Conservation (phyloP, 345 rosid genomes). For the Populus davidiana region DNA sequence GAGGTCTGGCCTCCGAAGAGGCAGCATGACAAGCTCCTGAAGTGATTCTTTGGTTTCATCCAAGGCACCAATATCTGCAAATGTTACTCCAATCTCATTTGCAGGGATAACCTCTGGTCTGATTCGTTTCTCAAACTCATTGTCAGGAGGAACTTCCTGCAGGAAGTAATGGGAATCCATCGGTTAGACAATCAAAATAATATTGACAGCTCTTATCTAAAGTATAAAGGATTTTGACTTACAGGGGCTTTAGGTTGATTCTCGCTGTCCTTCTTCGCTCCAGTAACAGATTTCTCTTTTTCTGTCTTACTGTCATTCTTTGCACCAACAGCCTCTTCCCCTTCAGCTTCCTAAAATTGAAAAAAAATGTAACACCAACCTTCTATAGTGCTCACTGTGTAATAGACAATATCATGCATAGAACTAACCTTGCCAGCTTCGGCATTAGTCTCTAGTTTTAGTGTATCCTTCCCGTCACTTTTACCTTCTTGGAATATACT, state of each 20-base stretch:
- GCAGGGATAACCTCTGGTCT: constrained; percentile 99
- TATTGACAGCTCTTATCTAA: neutral
- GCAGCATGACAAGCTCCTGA: constrained; percentile 98
- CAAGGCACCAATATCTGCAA: constrained; percentile 86
- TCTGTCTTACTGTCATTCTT: constrained; percentile 65
- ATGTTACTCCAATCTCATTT: constrained; percentile 90
- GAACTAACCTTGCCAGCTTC: constrained; percentile 63
- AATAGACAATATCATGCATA: neutral
- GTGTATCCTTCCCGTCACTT: constrained; percentile 53
- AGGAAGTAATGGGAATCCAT: constrained; percentile 4
- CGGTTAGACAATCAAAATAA: constrained; percentile 1
- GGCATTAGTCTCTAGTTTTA: constrained; percentile 74
- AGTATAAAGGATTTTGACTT: constrained; percentile 20
- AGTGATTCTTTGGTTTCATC: constrained; percentile 91
- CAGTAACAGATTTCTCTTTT: constrained; percentile 56
- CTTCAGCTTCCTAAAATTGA: constrained; percentile 40
- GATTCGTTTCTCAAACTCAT: constrained; percentile 93
- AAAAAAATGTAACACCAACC: neutral
- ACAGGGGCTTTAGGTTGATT: constrained; percentile 62
- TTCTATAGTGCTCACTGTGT: neutral
- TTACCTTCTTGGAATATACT: constrained; percentile 84
- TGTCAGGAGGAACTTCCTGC: constrained; percentile 89
- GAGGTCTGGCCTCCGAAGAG: constrained; percentile 91
- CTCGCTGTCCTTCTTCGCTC: constrained; percentile 66
- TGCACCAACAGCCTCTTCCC: constrained; percentile 42